Evolutionary conservation across 331 rosid genomes (phyloP), one percentile per base, ranked within the genome.

Genomic region (Ulmus americana): DNA sequence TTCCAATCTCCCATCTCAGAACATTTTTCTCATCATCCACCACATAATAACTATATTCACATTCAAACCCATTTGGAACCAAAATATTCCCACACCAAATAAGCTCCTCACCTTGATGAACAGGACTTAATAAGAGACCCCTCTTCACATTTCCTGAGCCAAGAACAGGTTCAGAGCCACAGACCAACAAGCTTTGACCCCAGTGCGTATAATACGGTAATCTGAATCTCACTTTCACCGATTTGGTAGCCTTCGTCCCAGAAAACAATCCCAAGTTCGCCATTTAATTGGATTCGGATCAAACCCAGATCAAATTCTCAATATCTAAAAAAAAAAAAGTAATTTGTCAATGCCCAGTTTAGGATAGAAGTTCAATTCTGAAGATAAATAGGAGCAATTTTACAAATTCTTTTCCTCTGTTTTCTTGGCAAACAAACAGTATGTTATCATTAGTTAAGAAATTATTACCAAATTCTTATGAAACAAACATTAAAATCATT

Each of bases 91-190:
- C 97, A 9, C 63, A 16, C 98, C 98, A 92, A 42, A 89, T 65
- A 39, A 92, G 95, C 84, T 85, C 91, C 63, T 57, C 72, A 14
- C 95, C 97, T 58, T 92, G 78, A 49, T 82, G 90, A 78, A 69
- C 69, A 44, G 95, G 97, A 45, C 50, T 82, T 69, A 92, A 82
- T 52, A 70, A 64, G 74, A 92, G 59, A 45, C 98, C 98, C 78
- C 70, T 89, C 83, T 89, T 89, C 83, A 87, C 92, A 74, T 79
- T 85, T 95, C 98, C 80, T 2, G 95, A 84, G 59, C 98, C 98
- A 49, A 92, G 87, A 76, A 80, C 20, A 0, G 94, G 79, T 20
- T 77, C 97, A 68, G 98, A 92, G 44, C 98, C 98, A 63, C 88
- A 87, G 28, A 89, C 88, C 59, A 89, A 61, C 74, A 92, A 76